These are phyloP conservation scores for Claviceps spartinae DNA, from an alignment of 2,329 filamentous ascomycete genomes.

Conservation along the genomic window DNA sequence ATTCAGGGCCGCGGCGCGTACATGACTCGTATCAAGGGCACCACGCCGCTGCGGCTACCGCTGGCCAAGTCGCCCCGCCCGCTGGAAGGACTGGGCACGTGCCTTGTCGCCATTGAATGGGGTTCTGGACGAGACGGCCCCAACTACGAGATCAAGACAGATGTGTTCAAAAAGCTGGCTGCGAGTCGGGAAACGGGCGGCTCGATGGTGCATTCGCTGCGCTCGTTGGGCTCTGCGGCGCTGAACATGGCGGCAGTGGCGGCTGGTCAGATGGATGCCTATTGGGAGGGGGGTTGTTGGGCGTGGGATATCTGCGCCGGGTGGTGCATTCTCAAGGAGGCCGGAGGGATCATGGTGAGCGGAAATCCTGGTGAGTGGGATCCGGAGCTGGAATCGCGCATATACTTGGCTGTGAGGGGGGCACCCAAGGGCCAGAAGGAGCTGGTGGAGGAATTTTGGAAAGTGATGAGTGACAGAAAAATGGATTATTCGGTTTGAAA, in stretches of 20 bases:
- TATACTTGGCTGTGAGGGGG: constrained; percentile 49
- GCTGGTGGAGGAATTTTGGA: constrained; percentile 52
- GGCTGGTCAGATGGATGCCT: constrained; percentile 55
- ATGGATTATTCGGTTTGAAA: constrained; percentile 31
- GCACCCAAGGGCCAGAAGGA: constrained; percentile 46
- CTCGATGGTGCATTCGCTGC: constrained; percentile 61
- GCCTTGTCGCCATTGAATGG: constrained; percentile 62
- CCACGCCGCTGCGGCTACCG: constrained; percentile 24
- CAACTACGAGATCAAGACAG: constrained; percentile 57
- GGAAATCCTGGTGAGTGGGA: constrained; percentile 64
- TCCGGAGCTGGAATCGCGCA: constrained; percentile 42
- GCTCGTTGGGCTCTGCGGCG: constrained; percentile 60
- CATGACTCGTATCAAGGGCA: constrained; percentile 31
- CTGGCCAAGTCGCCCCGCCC: constrained; percentile 36
- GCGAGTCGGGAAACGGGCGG: constrained; percentile 48
- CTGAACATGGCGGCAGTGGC: constrained; percentile 64
- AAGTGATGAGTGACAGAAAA: constrained; percentile 38
- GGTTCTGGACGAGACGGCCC: constrained; percentile 52
- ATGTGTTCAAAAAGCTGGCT: constrained; percentile 49
- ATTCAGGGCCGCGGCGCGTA: constrained; percentile 56
- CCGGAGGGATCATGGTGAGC: constrained; percentile 58
- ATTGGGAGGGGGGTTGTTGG: constrained; percentile 78
- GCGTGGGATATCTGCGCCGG: constrained; percentile 77
- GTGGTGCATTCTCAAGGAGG: constrained; percentile 63
- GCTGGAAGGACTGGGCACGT: constrained; percentile 44